Base-by-base conservation (phyloP, 768 basidiomycete species). In the Podaxis pistillaris region DNA sequence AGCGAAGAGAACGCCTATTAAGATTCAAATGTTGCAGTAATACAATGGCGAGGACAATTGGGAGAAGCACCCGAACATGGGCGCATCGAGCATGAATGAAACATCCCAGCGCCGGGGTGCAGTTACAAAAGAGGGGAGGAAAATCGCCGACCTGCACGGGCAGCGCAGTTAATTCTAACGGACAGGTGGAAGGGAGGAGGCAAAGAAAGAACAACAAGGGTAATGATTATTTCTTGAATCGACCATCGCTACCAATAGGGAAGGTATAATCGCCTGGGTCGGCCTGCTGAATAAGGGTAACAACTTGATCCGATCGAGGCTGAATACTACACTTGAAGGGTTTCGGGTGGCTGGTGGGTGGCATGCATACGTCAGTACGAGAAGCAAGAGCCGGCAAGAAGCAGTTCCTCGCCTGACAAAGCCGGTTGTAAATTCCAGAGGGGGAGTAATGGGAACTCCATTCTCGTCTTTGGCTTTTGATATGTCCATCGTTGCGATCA, bases 401-500 rank as follows among this genome's bases (percentile, higher is more conserved):
- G 44, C 54, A 56, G 49, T 52, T 28, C 22, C 76, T 60, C 66
- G 83, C 84, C 81, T 77, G 26, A 83, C 78, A 64, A 85, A 81
- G 7, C 78, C 81, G 55, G 67, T 70, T 2, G 70, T 68, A 63
- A 81, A 82, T 41, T 76, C 76, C 13, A 74, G 72, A 4, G 69
- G 60, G 5, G 77, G 75, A 12, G 75, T 75, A 17, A 80, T 72
- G 28, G 74, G 75, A n/a, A 73, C 69, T 8, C 81, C 83, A n/a
- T 75, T 62, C 33, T 73, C 74, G 68, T 83, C 82, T 17, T 71
- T 49, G 0, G 75, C 73, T 63, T 75, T 79, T 2, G 70, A 68
- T 33, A 86, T 76, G 63, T 82, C 73, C 67, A 86, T 75, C 9
- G 79, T 71, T 15, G 83, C 76, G 46, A 82, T 67, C 12, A 86